Percentiles rank a stretch among this genome's conserved stretches.
These are phyloP conservation scores for Leccinum disarticulatum DNA, from an alignment of 768 basidiomycete species.

Conservation along the genomic window DNA sequence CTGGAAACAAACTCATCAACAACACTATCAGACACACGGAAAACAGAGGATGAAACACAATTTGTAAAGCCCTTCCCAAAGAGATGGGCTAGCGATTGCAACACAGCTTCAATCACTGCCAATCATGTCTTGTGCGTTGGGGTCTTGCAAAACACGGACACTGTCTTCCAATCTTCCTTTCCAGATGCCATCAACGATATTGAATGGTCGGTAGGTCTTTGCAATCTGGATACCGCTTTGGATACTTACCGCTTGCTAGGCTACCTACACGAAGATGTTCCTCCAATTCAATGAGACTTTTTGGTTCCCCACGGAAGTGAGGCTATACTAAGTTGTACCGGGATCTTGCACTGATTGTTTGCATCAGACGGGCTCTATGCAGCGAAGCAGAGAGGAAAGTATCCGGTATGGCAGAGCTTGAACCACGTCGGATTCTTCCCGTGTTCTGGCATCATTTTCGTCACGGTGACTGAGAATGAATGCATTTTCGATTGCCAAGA, in stretches of 20 bases:
- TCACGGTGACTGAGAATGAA: slow-evolving; percentile 25
- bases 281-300: slow-evolving; percentile 61
- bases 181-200: slow-evolving; percentile 66
- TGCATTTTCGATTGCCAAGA: background rate
- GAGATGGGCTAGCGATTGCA: too few relatives aligned
- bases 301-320: slow-evolving; percentile 51
- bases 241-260: slow-evolving; percentile 25
- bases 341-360: background rate
- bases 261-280: slow-evolving; percentile 69
- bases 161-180: slow-evolving; percentile 53
- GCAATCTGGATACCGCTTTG: background rate
- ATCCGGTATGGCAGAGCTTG: slow-evolving; percentile 67
- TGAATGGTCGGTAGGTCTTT: slow-evolving; percentile 44
- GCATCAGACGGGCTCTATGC: slow-evolving; percentile 50
- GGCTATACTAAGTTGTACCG: background rate
- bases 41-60: too few relatives aligned
- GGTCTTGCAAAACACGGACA: slow-evolving; percentile 64
- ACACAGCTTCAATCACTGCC: slow-evolving; percentile 35
- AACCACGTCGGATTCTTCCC: slow-evolving; percentile 59
- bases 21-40: too few relatives aligned
- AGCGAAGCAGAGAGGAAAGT: slow-evolving; percentile 55
- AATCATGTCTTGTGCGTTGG: slow-evolving; percentile 65
- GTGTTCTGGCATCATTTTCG: slow-evolving; percentile 49
- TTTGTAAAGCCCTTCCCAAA: too few relatives aligned
- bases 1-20: too few relatives aligned